Conservation (phyloP, 2,329 filamentous ascomycete species). For the Trichoderma harzianum region DNA sequence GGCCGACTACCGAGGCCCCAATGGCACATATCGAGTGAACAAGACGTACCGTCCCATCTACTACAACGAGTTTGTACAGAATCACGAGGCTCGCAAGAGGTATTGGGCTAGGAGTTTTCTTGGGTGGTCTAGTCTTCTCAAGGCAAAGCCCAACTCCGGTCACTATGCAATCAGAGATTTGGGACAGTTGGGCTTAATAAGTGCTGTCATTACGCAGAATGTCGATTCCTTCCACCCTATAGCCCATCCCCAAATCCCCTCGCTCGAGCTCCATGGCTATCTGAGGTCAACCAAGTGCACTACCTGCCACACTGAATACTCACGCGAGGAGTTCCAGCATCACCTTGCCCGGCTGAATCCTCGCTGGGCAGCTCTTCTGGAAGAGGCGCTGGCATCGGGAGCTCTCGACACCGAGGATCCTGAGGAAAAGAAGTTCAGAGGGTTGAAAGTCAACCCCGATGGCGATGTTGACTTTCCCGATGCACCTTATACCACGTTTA, state of each 20-base stretch:
- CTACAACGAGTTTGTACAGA: slow-evolving; percentile 80
- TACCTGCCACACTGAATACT: slow-evolving; percentile 69
- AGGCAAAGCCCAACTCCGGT: slow-evolving; percentile 73
- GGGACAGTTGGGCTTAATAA: slow-evolving; percentile 67
- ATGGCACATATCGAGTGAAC: slow-evolving; percentile 91
- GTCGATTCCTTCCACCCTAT: slow-evolving; percentile 88
- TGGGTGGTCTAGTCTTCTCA: slow-evolving; percentile 80
- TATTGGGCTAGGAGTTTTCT: slow-evolving; percentile 97
- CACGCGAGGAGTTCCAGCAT: slow-evolving; percentile 71
- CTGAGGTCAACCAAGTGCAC: slow-evolving; percentile 77
- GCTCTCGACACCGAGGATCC: slow-evolving; percentile 77
- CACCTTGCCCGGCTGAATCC: slow-evolving; percentile 79
- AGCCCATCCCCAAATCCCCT: slow-evolving; percentile 71
- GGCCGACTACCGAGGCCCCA: slow-evolving; percentile 84
- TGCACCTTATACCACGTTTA: slow-evolving; percentile 83
- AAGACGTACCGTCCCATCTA: slow-evolving; percentile 89
- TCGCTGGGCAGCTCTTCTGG: slow-evolving; percentile 74
- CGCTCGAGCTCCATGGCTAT: slow-evolving; percentile 88
- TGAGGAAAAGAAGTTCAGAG: slow-evolving; percentile 61
- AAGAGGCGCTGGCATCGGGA: slow-evolving; percentile 67
- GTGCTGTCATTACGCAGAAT: slow-evolving; percentile 86
- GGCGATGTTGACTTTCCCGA: slow-evolving; percentile 88
- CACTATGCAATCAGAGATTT: slow-evolving; percentile 76
- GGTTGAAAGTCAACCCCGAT: slow-evolving; percentile 84
- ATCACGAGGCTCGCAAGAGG: slow-evolving; percentile 80